Percentiles rank a stretch among this genome's conserved stretches.
Evolutionary conservation across 2,329 filamentous ascomycete species (phyloP).

Genomic region (Venturia asperata): DNA sequence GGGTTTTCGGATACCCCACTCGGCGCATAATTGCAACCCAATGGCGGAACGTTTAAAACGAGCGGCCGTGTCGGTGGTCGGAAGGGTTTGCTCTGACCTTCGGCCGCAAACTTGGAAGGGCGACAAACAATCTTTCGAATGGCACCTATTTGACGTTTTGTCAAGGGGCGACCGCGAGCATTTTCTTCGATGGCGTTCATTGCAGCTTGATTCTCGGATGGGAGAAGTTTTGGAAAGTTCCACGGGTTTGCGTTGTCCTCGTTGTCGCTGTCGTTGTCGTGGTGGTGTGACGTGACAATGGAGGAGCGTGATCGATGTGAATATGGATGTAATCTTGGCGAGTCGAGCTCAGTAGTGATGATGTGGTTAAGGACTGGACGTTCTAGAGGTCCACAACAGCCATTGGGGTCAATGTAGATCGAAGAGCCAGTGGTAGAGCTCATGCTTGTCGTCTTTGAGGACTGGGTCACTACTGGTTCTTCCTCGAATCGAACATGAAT

Average conservation of each 20-base stretch:
- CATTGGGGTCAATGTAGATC: not conserved
- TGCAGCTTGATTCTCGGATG: not conserved
- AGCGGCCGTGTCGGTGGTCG: not conserved
- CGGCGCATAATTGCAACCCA: not conserved
- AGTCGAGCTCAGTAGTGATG: not conserved
- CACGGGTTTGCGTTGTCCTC: conserved; percentile 5
- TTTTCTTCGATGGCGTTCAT: not conserved
- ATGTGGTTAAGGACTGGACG: not conserved
- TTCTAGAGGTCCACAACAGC: not conserved
- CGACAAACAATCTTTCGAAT: conserved; percentile 11
- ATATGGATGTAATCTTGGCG: not conserved
- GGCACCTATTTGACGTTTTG: conserved; percentile 7
- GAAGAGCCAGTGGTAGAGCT: conserved; percentile 10
- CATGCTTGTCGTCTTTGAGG: not conserved
- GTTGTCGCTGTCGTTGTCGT: not conserved
- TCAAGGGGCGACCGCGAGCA: not conserved
- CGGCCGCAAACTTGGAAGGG: not conserved
- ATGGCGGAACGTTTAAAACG: not conserved
- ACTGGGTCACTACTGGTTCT: not conserved
- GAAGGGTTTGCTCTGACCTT: conserved; percentile 1
- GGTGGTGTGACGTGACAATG: not conserved
- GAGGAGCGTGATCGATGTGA: not conserved
- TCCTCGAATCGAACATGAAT: conserved; percentile 5
- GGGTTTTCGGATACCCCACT: conserved; percentile 4
- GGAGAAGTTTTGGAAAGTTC: conserved; percentile 6